These are phyloP conservation scores for Hymenoscyphus scutula DNA, from an alignment of 2,329 filamentous ascomycete genomes.

Conservation along the genomic window DNA sequence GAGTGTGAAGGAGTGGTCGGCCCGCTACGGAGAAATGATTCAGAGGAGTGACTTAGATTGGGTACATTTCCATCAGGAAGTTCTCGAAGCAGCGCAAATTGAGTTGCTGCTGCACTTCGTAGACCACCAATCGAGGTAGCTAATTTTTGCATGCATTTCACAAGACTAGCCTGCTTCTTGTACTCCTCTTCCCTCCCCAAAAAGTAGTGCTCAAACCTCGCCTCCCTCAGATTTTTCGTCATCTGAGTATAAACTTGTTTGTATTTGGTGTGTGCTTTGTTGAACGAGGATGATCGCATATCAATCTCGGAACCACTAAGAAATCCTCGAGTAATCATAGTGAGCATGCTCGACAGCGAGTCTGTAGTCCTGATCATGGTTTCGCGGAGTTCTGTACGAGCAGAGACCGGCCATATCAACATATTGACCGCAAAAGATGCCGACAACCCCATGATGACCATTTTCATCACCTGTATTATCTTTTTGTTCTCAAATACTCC, in stretches of 20 bases:
- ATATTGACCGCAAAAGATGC: constrained; percentile 74
- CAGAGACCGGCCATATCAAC: constrained; percentile 74
- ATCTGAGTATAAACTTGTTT: constrained; percentile 66
- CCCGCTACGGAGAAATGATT: constrained; percentile 15
- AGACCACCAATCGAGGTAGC: constrained; percentile 88
- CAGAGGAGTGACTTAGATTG: constrained; percentile 12
- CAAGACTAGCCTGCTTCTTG: constrained; percentile 72
- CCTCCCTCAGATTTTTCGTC: constrained; percentile 75
- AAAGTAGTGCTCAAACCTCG: constrained; percentile 85
- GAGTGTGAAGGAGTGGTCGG: constrained; percentile 38
- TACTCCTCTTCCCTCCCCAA: constrained; percentile 78
- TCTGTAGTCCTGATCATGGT: constrained; percentile 73
- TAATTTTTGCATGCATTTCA: constrained; percentile 79
- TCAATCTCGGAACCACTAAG: constrained; percentile 79
- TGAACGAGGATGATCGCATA: constrained; percentile 64
- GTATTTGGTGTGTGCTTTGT: constrained; percentile 60
- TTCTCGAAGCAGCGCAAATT: constrained; percentile 80
- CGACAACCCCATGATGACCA: constrained; percentile 74
- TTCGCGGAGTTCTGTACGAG: constrained; percentile 68
- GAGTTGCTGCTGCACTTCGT: constrained; percentile 82
- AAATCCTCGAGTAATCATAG: constrained; percentile 78
- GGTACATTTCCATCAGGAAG: constrained; percentile 27
- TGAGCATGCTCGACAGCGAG: constrained; percentile 76
- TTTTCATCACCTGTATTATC: constrained; percentile 77
- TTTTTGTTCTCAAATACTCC: constrained; percentile 80